Percentiles rank a stretch among this genome's conserved stretches.
These are phyloP conservation scores for Elaeagnus macrophylla DNA, from an alignment of 306 rosid species.

Conservation along the genomic window DNA sequence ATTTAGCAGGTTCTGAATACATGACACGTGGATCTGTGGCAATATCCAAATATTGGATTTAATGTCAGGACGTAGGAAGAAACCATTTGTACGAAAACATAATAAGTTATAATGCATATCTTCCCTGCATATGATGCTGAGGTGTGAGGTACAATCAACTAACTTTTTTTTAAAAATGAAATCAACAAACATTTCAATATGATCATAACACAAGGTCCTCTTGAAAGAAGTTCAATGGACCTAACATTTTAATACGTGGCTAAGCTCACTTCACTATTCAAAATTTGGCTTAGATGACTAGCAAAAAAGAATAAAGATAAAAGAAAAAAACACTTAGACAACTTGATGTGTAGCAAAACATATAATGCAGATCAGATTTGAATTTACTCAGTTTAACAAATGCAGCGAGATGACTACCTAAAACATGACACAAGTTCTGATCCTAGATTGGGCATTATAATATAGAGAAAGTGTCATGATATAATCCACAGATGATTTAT, in stretches of 20 bases:
- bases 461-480: no score
- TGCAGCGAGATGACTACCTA: not conserved
- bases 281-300: not conserved
- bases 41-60: slow-evolving; percentile 15
- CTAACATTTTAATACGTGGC: not conserved
- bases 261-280: not conserved
- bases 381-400: not conserved
- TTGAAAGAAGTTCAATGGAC: not conserved
- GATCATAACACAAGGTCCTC: not conserved
- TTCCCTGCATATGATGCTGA: not conserved
- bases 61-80: not conserved
- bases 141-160: slow-evolving; percentile 11
- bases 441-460: not conserved
- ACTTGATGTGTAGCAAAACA: not conserved
- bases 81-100: slow-evolving; percentile 2
- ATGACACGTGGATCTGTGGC: slow-evolving; percentile 79
- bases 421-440: not conserved
- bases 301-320: not conserved
- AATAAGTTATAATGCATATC: slow-evolving; percentile 6
- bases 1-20: slow-evolving; percentile 90
- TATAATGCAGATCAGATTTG: not conserved
- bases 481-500: no score
- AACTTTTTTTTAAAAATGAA: not conserved
- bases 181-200: slow-evolving; percentile 11
- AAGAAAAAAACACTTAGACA: not conserved